A percentile compares a stretch with the other conserved stretches of the same genome.
phyloP scores from a whole-genome alignment of 768 basidiomycete genomes.

The Amanita pseudoporphyria region DNA sequence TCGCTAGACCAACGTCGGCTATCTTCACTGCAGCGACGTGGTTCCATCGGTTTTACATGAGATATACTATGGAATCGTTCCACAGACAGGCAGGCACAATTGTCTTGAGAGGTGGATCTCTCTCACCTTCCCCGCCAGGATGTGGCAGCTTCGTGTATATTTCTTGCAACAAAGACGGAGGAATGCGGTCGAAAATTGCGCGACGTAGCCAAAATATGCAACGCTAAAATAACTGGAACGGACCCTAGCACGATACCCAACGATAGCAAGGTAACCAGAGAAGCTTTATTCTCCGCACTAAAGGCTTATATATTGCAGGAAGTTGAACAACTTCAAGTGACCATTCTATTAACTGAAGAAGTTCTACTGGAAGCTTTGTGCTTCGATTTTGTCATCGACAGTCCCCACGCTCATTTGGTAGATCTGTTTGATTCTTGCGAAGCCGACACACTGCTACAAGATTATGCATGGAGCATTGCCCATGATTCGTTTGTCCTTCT shows the following conservation, averaged over 20 bases:
- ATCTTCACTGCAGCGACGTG: constrained; percentile 84
- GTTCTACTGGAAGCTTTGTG: constrained; percentile 73
- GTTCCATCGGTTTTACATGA: constrained; percentile 90
- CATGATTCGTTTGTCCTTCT: constrained; percentile 66
- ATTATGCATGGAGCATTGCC: constrained; percentile 78
- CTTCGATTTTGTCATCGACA: constrained; percentile 76
- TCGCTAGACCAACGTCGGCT: constrained; percentile 61
- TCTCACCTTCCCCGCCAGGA: constrained; percentile 36
- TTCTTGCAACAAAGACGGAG: constrained; percentile 87
- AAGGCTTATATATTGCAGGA: constrained; percentile 36
- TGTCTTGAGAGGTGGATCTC: constrained; percentile 6
- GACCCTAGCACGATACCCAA: constrained; percentile 48
- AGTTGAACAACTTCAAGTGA: constrained; percentile 58
- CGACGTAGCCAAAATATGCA: constrained; percentile 72
- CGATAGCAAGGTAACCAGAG: constrained; percentile 51
- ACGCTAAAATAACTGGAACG: constrained; percentile 51
- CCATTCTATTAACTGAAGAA: constrained; percentile 70
- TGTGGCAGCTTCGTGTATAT: constrained; percentile 78
- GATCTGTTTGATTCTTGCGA: constrained; percentile 57
- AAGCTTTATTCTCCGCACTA: background rate
- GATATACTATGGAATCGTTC: constrained; percentile 74
- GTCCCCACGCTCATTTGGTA: constrained; percentile 67
- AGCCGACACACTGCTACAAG: constrained; percentile 42
- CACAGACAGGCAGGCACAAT: constrained; percentile 58
- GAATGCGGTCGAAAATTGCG: constrained; percentile 80